Base-by-base conservation (phyloP, 768 basidiomycete genomes). In the Mycena olivaceomarginata region DNA sequence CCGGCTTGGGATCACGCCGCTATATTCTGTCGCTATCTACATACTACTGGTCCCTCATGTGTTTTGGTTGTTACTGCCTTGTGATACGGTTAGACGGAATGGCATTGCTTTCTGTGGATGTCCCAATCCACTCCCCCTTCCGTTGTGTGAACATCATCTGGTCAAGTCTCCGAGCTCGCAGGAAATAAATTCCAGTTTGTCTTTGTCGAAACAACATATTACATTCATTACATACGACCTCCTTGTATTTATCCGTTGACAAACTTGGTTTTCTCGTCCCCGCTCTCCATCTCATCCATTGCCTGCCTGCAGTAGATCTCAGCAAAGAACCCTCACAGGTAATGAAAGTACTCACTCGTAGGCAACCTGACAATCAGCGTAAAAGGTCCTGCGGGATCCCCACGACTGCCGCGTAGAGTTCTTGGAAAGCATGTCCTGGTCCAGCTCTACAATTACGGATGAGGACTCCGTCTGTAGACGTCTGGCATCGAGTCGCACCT, bases 351-450 rank as follows among this genome's bases (percentile, higher is more conserved):
- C 78, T 74, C 66, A 79, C 78, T 20, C 43, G 45, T 79, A 79
- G 2, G 78, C 72, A n/a, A 3, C 3, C 13, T 67, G 39, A 56
- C 74, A 76, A 40, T 79, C 78, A 2, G 46, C 37, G 22, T 46
- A 43, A 2, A n/a, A 41, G 15, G 37, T 39, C 43, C 68, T 73
- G 7, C 18, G 57, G 82, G 92, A 95, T 91, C 93, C 37, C 48
- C 45, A 95, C 5, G 25, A n/a, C 20, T 70, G 70, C 72, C 87
- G 85, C 76, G 85, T 85, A 18, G 90, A 92, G 1, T 85, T 86
- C 0, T 85, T 84, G 0, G 91, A 87, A 1, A 95, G 82, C 86
- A 96, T 86, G 67, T 92, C 92, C 16, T 89, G 84, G 78, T 97
- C 96, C 64, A 96, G 80, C 5, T 83, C 96, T 96, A 70, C 70